Evolutionary conservation across 257 asterid genomes (phyloP).

Genomic region (Solanum piurae): DNA sequence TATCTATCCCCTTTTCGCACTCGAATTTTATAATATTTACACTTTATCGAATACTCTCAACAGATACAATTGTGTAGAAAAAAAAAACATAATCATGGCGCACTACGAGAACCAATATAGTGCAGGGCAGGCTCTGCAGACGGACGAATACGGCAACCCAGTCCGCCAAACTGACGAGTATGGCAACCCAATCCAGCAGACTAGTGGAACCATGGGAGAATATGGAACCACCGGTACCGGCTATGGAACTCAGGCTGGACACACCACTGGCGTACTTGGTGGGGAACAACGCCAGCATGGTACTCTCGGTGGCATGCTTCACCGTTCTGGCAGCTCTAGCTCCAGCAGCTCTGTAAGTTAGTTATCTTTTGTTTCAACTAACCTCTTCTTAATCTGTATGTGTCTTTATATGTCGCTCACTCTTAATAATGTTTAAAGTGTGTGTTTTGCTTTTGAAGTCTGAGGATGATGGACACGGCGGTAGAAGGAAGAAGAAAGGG

Average conservation of each 20-base stretch:
- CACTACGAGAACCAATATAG: conserved; percentile 5
- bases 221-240: conserved; percentile 16
- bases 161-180: conserved; percentile 22
- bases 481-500: conserved; percentile 37
- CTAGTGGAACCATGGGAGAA: conserved; percentile 18
- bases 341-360: conserved; percentile 31
- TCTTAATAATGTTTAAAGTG: background rate
- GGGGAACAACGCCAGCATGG: conserved; percentile 10
- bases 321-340: conserved; percentile 38
- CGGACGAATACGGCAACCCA: conserved; percentile 47
- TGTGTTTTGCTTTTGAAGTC: conserved; percentile 10
- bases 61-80: background rate
- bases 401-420: background rate
- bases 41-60: background rate
- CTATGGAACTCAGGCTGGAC: background rate
- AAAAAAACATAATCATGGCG: background rate
- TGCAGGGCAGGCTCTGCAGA: conserved; percentile 12
- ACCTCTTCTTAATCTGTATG: background rate
- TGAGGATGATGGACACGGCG: conserved; percentile 38
- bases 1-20: background rate
- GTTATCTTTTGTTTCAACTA: background rate
- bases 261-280: conserved; percentile 1
- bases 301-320: conserved; percentile 21
- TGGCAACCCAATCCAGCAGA: conserved; percentile 17
- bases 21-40: background rate